Evolutionary conservation across 805 yeast species (phyloP).

Genomic region (Isabelozyma gotoi): DNA sequence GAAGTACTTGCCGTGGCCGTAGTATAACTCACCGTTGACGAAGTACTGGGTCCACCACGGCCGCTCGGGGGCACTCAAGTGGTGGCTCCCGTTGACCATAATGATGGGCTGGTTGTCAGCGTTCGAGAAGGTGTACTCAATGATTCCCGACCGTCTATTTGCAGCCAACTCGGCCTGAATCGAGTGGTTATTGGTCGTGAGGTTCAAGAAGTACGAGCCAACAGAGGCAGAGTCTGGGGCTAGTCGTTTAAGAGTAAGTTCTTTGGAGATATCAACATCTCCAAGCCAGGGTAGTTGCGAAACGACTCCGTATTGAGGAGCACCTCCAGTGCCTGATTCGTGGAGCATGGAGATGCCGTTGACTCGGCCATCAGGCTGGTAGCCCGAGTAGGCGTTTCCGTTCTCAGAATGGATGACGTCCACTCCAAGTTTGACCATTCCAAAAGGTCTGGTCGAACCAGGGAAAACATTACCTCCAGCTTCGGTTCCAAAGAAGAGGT

Average conservation of each 20-base stretch:
- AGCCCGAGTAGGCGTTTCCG: slow-evolving; percentile 35
- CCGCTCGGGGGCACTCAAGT: slow-evolving; percentile 21
- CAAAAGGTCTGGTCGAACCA: slow-evolving; percentile 34
- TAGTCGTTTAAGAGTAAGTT: slow-evolving; percentile 10
- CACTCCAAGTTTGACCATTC: slow-evolving; percentile 36
- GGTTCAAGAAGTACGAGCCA: slow-evolving; percentile 22
- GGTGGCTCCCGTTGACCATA: slow-evolving; percentile 27
- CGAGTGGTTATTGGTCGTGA: slow-evolving; percentile 10
- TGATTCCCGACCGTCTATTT: slow-evolving; percentile 23
- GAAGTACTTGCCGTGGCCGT: slow-evolving; percentile 16
- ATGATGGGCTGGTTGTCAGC: slow-evolving; percentile 12
- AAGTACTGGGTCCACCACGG: slow-evolving; percentile 34
- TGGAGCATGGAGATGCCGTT: slow-evolving; percentile 37
- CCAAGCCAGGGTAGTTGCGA: slow-evolving; percentile 27
- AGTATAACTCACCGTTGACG: slow-evolving; percentile 20
- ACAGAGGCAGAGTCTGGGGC: slow-evolving; percentile 18
- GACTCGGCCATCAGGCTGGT: slow-evolving; percentile 27
- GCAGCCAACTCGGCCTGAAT: slow-evolving; percentile 26
- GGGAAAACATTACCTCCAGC: slow-evolving; percentile 36
- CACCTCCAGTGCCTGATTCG: slow-evolving; percentile 40
- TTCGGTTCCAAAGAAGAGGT: slow-evolving; percentile 34
- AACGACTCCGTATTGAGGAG: slow-evolving; percentile 35
- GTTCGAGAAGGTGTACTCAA: slow-evolving; percentile 18
- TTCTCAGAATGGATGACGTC: slow-evolving; percentile 19
- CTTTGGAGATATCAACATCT: slow-evolving; percentile 9